These are phyloP conservation scores for Coemansia sp. DNA, from an alignment of 192 early-diverging fungal genomes.

Conservation along the genomic window DNA sequence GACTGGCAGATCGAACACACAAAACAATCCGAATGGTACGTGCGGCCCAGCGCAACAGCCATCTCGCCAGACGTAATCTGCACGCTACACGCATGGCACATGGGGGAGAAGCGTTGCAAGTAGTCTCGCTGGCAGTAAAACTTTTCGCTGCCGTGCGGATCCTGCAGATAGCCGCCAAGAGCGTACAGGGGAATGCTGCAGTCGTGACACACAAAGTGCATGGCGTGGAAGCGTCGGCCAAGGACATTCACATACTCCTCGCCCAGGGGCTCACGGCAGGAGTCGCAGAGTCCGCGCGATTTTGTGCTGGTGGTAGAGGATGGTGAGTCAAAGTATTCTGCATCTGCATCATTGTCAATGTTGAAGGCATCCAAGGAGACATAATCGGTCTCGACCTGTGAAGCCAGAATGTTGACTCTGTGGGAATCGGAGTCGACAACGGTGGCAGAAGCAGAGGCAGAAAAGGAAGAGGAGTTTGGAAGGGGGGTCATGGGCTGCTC, in stretches of 20 bases:
- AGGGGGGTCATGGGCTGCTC: neutral
- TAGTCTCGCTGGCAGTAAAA: constrained; percentile 58
- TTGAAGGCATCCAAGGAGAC: constrained; percentile 3
- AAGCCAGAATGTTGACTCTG: constrained; percentile 1
- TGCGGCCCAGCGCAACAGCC: constrained; percentile 52
- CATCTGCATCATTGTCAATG: constrained; percentile 14
- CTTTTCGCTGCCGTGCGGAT: constrained; percentile 33
- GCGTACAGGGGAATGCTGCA: constrained; percentile 56
- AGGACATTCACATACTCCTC: constrained; percentile 54
- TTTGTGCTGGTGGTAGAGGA: neutral
- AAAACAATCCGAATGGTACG: constrained; percentile 55
- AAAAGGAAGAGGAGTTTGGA: neutral
- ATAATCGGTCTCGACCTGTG: constrained; percentile 9
- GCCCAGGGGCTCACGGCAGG: constrained; percentile 37
- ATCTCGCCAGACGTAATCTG: constrained; percentile 56
- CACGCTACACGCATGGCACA: constrained; percentile 53
- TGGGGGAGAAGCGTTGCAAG: constrained; percentile 52
- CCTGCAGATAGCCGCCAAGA: constrained; percentile 52
- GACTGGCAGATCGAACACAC: constrained; percentile 57
- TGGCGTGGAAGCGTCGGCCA: constrained; percentile 50
- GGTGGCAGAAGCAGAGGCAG: neutral
- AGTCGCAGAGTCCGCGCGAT: constrained; percentile 22
- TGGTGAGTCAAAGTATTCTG: constrained; percentile 15
- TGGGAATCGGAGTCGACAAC: neutral
- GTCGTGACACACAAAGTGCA: constrained; percentile 54